These are phyloP conservation scores for Colletotrichum musae DNA, from an alignment of 2,329 filamentous ascomycete species.

Conservation along the genomic window DNA sequence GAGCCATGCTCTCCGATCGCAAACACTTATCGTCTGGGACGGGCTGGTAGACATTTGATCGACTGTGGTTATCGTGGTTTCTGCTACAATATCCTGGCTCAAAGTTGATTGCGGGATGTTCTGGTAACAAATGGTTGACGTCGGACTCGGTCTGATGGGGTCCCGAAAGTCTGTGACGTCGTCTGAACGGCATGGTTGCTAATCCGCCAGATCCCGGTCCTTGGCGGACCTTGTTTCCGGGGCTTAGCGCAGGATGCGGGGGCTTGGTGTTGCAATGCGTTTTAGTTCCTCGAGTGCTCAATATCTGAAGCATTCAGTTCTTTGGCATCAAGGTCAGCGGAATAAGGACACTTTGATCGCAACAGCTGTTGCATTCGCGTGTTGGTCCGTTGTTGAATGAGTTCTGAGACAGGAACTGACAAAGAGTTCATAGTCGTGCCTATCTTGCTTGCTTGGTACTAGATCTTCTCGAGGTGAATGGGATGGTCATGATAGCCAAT, in stretches of 20 bases:
- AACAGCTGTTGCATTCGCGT: no score
- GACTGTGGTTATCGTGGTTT: no score
- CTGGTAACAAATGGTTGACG: not conserved
- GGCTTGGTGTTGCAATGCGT: not conserved
- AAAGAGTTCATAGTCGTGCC: no score
- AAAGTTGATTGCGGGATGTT: not conserved
- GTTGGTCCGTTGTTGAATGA: no score
- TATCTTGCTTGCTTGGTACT: not conserved
- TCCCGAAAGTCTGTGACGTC: conserved; percentile 26
- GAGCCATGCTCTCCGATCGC: conserved; percentile 26
- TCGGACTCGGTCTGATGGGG: not conserved
- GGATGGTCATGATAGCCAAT: conserved; percentile 35
- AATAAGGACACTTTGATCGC: no score
- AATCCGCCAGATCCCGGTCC: conserved; percentile 8
- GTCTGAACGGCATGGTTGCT: not conserved
- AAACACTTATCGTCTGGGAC: conserved; percentile 18
- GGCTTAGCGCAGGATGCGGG: not conserved
- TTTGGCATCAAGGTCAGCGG: no score
- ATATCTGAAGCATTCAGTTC: no score
- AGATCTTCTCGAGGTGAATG: conserved; percentile 15
- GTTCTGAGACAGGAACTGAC: no score
- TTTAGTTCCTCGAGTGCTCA: no score
- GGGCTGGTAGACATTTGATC: not conserved
- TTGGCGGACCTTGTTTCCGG: not conserved
- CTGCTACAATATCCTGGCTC: no score